Percentiles rank a stretch among this genome's conserved stretches.
These are phyloP conservation scores for Tylopilus rubrobrunneus DNA, from an alignment of 768 basidiomycete genomes.

Conservation along the genomic window DNA sequence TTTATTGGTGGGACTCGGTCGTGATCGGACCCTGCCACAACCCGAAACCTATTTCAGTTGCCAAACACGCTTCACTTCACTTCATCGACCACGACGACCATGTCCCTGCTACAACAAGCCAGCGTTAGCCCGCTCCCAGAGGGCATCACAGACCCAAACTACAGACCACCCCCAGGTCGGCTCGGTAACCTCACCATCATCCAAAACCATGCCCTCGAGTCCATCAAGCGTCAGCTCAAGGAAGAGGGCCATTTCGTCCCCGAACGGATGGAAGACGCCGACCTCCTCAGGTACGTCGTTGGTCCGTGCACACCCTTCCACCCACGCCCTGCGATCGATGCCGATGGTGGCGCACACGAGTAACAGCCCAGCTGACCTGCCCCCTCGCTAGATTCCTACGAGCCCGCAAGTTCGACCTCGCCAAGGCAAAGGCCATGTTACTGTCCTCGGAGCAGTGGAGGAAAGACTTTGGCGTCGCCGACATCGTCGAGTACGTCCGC, in stretches of 20 bases:
- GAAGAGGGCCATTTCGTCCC: conserved; percentile 58
- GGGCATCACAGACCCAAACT: conserved; percentile 61
- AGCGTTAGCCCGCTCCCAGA: conserved; percentile 54
- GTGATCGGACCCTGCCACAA: not conserved
- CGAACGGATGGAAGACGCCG: conserved; percentile 67
- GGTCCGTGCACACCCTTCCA: not conserved
- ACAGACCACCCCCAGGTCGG: conserved; percentile 65
- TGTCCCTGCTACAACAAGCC: conserved; percentile 35
- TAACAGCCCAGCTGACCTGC: not conserved
- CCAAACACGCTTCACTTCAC: conserved; percentile 2
- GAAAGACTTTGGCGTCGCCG: conserved; percentile 77
- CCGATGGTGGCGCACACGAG: conserved; percentile 13
- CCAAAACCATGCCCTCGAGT: conserved; percentile 64
- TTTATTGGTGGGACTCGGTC: not conserved
- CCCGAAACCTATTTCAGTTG: conserved; percentile 10
- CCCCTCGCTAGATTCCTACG: conserved; percentile 67
- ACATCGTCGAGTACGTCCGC: conserved; percentile 57
- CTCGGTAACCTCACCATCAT: conserved; percentile 69
- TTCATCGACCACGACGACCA: conserved; percentile 14
- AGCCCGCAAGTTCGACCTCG: conserved; percentile 88
- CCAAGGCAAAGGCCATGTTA: conserved; percentile 81
- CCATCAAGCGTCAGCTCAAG: conserved; percentile 61
- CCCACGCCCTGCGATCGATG: conserved; percentile 6
- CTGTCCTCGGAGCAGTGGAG: conserved; percentile 83
- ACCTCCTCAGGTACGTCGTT: conserved; percentile 54